Evolutionary conservation across 306 rosid species (phyloP).

Genomic region (Pyrus communis): DNA sequence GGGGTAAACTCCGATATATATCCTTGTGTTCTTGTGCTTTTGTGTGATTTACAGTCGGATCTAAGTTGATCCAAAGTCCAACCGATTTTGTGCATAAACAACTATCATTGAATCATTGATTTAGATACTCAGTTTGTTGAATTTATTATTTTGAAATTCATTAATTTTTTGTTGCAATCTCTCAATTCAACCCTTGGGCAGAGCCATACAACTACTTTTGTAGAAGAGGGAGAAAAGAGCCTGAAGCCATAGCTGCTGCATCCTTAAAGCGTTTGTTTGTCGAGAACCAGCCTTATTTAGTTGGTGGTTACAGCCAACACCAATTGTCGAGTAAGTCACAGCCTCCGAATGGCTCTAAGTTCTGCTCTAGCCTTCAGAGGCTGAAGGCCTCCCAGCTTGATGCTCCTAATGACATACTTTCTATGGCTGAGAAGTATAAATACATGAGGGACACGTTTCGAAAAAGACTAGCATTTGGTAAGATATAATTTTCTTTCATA

Average conservation of each 20-base stretch:
- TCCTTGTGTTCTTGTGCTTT: too few relatives aligned
- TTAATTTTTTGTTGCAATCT: constrained; percentile 9
- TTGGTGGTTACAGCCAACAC: constrained; percentile 86
- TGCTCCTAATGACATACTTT: constrained; percentile 63
- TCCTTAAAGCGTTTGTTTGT: constrained; percentile 87
- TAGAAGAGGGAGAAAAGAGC: constrained; percentile 94
- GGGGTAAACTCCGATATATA: too few relatives aligned
- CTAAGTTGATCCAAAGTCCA: too few relatives aligned
- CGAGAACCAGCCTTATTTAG: constrained; percentile 82
- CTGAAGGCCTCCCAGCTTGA: constrained; percentile 56
- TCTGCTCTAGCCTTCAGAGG: constrained; percentile 57
- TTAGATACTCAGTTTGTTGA: neutral
- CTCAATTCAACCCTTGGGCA: constrained; percentile 31
- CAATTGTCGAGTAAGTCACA: constrained; percentile 36
- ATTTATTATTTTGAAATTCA: neutral
- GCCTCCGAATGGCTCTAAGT: constrained; percentile 69
- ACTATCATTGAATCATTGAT: neutral
- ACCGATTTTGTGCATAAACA: too few relatives aligned
- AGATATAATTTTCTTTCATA: neutral
- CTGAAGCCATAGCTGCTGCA: constrained; percentile 97
- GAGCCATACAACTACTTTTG: constrained; percentile 89
- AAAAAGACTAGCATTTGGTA: constrained; percentile 85
- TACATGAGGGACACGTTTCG: constrained; percentile 85
- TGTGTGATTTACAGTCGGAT: too few relatives aligned
- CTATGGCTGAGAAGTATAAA: constrained; percentile 77